Conservation (phyloP, 2,329 filamentous ascomycete species). For the Fusarium nurragi region DNA sequence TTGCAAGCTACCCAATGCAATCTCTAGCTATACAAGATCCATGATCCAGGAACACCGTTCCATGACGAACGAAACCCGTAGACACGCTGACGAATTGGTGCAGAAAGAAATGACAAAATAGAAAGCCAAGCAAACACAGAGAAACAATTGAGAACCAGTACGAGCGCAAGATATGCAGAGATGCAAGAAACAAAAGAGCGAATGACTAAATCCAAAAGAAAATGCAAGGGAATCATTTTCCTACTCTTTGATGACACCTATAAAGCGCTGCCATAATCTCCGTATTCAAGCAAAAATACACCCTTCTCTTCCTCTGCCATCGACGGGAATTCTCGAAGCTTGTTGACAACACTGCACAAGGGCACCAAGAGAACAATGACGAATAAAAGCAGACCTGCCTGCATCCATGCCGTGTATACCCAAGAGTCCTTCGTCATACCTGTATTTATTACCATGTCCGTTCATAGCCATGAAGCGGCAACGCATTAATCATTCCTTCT, state of each 20-base stretch:
- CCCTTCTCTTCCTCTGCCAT: constrained; percentile 5
- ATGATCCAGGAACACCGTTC: constrained; percentile 22
- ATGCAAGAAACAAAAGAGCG: not conserved
- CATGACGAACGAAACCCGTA: constrained; percentile 19
- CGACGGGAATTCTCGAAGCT: not conserved
- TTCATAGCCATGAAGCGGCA: constrained; percentile 24
- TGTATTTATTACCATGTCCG: constrained; percentile 19
- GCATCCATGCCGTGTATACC: constrained; percentile 14
- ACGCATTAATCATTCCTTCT: constrained; percentile 40
- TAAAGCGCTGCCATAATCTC: constrained; percentile 19
- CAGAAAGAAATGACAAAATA: not conserved
- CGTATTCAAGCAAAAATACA: constrained; percentile 30
- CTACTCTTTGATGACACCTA: constrained; percentile 25
- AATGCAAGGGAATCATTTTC: constrained; percentile 4
- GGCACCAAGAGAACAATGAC: constrained; percentile 5
- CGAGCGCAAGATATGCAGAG: constrained; percentile 2
- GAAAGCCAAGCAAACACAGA: constrained; percentile 1
- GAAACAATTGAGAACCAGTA: not conserved
- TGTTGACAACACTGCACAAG: constrained; percentile 1
- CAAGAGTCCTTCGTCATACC: constrained; percentile 22
- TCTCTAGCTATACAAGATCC: constrained; percentile 9
- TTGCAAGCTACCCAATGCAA: constrained; percentile 14
- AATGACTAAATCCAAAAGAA: constrained; percentile 14
- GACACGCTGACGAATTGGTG: constrained; percentile 11
- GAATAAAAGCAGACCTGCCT: constrained; percentile 19